Conservation (phyloP, 2,329 filamentous ascomycete genomes). For the Colletotrichum tamarilloi region DNA sequence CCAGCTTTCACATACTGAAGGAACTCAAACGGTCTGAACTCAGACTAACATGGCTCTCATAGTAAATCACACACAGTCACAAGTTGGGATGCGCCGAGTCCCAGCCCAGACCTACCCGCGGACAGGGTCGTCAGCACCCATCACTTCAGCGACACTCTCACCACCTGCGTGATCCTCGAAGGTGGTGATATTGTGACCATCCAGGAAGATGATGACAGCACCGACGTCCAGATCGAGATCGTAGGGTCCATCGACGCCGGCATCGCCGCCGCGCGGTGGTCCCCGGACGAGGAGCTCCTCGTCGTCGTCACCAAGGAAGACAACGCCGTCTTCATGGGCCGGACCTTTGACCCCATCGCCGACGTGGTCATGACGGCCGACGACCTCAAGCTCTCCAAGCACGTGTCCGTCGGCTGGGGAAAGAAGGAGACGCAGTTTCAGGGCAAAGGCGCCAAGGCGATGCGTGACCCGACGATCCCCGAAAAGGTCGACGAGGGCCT, state of each 20-base stretch:
- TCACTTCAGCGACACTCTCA: conserved; percentile 83
- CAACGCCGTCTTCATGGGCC: conserved; percentile 91
- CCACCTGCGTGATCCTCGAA: conserved; percentile 84
- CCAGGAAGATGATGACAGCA: conserved; percentile 68
- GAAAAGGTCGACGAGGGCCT: conserved; percentile 89
- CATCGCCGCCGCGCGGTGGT: conserved; percentile 91
- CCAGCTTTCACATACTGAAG: background rate
- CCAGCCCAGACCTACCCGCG: conserved; percentile 77
- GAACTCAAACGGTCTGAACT: conserved; percentile 13
- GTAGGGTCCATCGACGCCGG: conserved; percentile 94
- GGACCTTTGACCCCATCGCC: conserved; percentile 85
- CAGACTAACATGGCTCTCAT: conserved; percentile 37
- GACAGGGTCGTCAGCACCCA: conserved; percentile 85
- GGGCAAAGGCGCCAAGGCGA: conserved; percentile 85
- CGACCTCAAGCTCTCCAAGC: conserved; percentile 87
- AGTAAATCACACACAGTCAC: conserved; percentile 65
- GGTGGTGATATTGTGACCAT: conserved; percentile 93
- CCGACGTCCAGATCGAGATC: conserved; percentile 87
- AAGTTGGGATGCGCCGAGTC: conserved; percentile 89
- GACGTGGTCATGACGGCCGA: conserved; percentile 78
- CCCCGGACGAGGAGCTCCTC: conserved; percentile 92
- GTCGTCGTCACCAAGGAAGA: conserved; percentile 83
- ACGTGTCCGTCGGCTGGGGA: conserved; percentile 97
- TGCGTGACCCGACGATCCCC: conserved; percentile 93
- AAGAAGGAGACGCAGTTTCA: conserved; percentile 99